These are phyloP conservation scores for Lactarius indigo DNA, from an alignment of 768 basidiomycete genomes.

Conservation along the genomic window DNA sequence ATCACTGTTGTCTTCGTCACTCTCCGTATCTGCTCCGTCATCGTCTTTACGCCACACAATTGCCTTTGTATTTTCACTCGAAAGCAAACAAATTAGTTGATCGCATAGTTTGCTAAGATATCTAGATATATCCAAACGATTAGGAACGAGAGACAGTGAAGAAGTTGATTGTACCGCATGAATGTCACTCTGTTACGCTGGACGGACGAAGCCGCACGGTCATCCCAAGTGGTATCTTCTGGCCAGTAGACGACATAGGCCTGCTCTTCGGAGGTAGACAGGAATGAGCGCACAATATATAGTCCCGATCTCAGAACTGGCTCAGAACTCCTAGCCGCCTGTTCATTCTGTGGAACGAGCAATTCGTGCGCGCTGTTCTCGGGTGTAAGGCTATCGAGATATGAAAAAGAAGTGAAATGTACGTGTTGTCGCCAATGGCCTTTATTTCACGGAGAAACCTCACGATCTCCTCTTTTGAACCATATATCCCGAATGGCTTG, in stretches of 20 bases:
- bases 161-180: slow-evolving; percentile 46
- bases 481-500: slow-evolving; percentile 56
- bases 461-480: slow-evolving; percentile 49
- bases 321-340: slow-evolving; percentile 18
- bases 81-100: slow-evolving; percentile 51
- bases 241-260: slow-evolving; percentile 60
- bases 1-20: slow-evolving; percentile 5
- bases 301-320: slow-evolving; percentile 47
- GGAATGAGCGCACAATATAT: slow-evolving; percentile 38
- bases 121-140: background rate
- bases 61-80: slow-evolving; percentile 42
- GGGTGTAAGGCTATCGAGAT: background rate
- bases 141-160: background rate
- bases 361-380: slow-evolving; percentile 26
- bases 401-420: slow-evolving; percentile 22
- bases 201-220: slow-evolving; percentile 43
- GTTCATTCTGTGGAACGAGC: slow-evolving; percentile 13
- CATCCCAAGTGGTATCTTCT: slow-evolving; percentile 56
- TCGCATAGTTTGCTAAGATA: slow-evolving; percentile 36
- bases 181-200: slow-evolving; percentile 56
- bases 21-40: background rate
- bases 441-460: slow-evolving; percentile 39
- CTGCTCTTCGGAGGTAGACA: slow-evolving; percentile 27
- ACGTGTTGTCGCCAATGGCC: slow-evolving; percentile 41
- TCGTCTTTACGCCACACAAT: slow-evolving; percentile 44